Evolutionary conservation across 768 basidiomycete genomes (phyloP).

Genomic region (Tulasnella sp.): DNA sequence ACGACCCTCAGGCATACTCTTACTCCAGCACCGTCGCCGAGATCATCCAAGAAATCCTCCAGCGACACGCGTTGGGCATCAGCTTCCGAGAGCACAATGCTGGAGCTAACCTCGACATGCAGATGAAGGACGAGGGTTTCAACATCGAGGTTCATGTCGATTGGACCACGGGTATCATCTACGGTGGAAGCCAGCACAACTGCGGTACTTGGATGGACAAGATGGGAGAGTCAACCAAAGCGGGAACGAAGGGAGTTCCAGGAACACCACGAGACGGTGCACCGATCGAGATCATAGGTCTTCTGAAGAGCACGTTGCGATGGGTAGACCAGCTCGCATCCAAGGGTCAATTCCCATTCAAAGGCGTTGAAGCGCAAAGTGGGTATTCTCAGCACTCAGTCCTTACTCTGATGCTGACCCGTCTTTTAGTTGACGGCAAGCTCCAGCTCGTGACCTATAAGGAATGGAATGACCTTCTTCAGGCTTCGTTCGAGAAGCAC

Average conservation of each 20-base stretch:
- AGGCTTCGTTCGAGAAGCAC: slow-evolving; percentile 79
- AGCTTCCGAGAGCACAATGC: slow-evolving; percentile 95
- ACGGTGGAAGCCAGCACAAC: slow-evolving; percentile 80
- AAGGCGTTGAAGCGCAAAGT: slow-evolving; percentile 81
- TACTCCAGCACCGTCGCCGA: slow-evolving; percentile 85
- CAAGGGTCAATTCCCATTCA: slow-evolving; percentile 76
- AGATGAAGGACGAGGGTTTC: slow-evolving; percentile 92
- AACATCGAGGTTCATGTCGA: slow-evolving; percentile 92
- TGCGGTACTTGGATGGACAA: slow-evolving; percentile 99
- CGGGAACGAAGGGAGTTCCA: slow-evolving; percentile 92
- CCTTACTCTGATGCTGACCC: slow-evolving; percentile 11
- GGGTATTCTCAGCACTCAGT: slow-evolving; percentile 38
- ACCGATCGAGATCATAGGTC: slow-evolving; percentile 90
- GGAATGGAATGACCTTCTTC: slow-evolving; percentile 84
- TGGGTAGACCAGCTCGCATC: slow-evolving; percentile 74
- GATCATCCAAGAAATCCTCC: slow-evolving; percentile 92
- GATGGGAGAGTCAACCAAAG: slow-evolving; percentile 90
- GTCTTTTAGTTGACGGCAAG: slow-evolving; percentile 59
- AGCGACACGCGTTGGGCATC: slow-evolving; percentile 89
- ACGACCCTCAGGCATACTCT: slow-evolving; percentile 78
- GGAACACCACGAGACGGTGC: slow-evolving; percentile 95
- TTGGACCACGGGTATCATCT: slow-evolving; percentile 87
- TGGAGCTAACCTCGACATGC: slow-evolving; percentile 93
- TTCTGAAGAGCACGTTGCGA: slow-evolving; percentile 86
- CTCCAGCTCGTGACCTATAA: slow-evolving; percentile 74